These are phyloP conservation scores for Sphaerulina vaccinii DNA, from an alignment of 2,329 filamentous ascomycete species.

Conservation along the genomic window DNA sequence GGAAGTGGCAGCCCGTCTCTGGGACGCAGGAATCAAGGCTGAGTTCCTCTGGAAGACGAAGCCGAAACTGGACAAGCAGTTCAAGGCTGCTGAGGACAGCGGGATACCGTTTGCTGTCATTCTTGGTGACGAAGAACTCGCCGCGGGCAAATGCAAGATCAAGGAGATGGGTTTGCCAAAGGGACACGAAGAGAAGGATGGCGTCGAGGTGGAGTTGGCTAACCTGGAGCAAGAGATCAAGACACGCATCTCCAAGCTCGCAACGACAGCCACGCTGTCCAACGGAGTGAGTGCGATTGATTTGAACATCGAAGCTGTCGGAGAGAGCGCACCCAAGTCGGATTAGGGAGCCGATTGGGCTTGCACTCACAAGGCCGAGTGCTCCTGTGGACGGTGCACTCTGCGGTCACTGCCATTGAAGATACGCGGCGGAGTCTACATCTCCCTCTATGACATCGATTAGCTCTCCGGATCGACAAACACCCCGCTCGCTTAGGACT, in stretches of 20 bases:
- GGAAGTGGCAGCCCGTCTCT: conserved; percentile 71
- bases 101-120: conserved; percentile 85
- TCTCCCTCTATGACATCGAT: too few relatives aligned
- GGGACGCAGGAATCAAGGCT: conserved; percentile 86
- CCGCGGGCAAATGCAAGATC: conserved; percentile 77
- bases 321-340: neutral
- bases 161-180: conserved; percentile 81
- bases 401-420: too few relatives aligned
- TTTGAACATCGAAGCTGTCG: conserved; percentile 27
- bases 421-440: too few relatives aligned
- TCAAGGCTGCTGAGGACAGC: conserved; percentile 80
- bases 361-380: too few relatives aligned
- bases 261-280: conserved; percentile 15
- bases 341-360: neutral
- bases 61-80: conserved; percentile 83
- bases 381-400: too few relatives aligned
- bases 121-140: conserved; percentile 85
- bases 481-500: too few relatives aligned
- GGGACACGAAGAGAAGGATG: conserved; percentile 87
- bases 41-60: conserved; percentile 90
- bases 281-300: conserved; percentile 26
- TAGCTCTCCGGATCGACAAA: too few relatives aligned
- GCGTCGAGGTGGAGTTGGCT: conserved; percentile 66
- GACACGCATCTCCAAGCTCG: conserved; percentile 42
- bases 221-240: conserved; percentile 65